These are phyloP conservation scores for Gamsiella multidivaricata DNA, from an alignment of 192 early-diverging fungal genomes.

Conservation along the genomic window DNA sequence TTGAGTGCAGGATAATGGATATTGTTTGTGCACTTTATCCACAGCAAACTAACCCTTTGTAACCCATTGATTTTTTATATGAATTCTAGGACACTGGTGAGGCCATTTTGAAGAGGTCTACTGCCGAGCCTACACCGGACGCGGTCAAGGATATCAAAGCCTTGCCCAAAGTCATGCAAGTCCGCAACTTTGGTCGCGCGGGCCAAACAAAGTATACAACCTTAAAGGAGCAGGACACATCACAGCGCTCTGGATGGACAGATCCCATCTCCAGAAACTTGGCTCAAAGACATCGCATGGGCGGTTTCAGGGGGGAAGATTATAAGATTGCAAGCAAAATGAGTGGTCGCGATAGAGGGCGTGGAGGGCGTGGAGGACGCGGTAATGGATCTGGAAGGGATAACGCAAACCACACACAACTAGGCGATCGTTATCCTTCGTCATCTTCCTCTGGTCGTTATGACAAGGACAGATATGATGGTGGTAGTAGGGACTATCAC, in stretches of 20 bases:
- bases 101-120: conserved; percentile 72
- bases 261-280: conserved; percentile 30
- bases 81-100: conserved; percentile 60
- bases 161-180: conserved; percentile 89
- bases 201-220: conserved; percentile 93
- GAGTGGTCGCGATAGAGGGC: conserved; percentile 19
- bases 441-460: background rate
- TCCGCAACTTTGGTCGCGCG: conserved; percentile 87
- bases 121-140: conserved; percentile 77
- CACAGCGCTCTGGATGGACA: conserved; percentile 52
- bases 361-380: conserved; percentile 7
- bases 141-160: conserved; percentile 64
- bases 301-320: conserved; percentile 34
- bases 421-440: conserved; percentile 3
- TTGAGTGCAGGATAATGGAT: background rate
- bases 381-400: background rate
- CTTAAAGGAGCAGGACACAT: conserved; percentile 86
- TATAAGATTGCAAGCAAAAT: conserved; percentile 31
- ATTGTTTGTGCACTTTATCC: background rate
- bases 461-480: background rate
- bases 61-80: background rate
- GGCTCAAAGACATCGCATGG: conserved; percentile 23
- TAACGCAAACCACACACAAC: conserved; percentile 17
- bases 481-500: conserved; percentile 4
- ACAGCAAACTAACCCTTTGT: background rate